Evolutionary conservation across 768 basidiomycete species (phyloP).

Genomic region (Collybia nuda): DNA sequence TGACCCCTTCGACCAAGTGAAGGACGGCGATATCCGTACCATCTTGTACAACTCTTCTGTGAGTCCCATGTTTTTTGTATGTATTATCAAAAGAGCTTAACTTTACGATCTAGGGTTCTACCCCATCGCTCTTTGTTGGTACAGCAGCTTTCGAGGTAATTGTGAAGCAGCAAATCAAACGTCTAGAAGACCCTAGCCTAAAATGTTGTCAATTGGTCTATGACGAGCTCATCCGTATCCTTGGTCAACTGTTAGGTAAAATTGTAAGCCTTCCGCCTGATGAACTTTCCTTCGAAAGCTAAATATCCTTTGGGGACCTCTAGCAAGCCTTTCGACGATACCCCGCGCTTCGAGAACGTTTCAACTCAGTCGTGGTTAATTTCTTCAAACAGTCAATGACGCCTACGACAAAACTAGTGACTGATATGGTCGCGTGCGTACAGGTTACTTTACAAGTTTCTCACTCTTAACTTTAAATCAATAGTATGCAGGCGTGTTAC

Average conservation of each 20-base stretch:
- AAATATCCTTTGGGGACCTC: neutral
- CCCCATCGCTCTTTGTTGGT: conserved; percentile 94
- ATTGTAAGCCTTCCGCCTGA: conserved; percentile 53
- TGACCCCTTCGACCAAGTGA: conserved; percentile 98
- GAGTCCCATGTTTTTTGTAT: conserved; percentile 27
- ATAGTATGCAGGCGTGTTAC: conserved; percentile 97
- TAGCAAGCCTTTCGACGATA: conserved; percentile 96
- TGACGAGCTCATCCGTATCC: conserved; percentile 95
- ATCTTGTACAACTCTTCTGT: conserved; percentile 98
- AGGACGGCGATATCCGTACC: conserved; percentile 96
- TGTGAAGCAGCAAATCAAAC: conserved; percentile 98
- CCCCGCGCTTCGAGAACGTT: conserved; percentile 94
- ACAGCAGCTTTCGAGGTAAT: conserved; percentile 98
- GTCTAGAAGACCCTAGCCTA: conserved; percentile 89
- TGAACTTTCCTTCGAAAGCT: too few relatives aligned
- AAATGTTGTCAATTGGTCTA: conserved; percentile 97
- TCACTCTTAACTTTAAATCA: conserved; percentile 1
- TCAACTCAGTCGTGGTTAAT: conserved; percentile 93
- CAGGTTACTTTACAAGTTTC: neutral
- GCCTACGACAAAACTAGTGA: conserved; percentile 93
- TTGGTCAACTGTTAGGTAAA: conserved; percentile 87
- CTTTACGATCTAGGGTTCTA: conserved; percentile 72
- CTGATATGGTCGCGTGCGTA: conserved; percentile 87
- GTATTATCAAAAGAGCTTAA: neutral
- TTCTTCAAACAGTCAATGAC: conserved; percentile 95